phyloP scores from a whole-genome alignment of 2,329 filamentous ascomycete genomes.

The Colletotrichum eremochloae region DNA sequence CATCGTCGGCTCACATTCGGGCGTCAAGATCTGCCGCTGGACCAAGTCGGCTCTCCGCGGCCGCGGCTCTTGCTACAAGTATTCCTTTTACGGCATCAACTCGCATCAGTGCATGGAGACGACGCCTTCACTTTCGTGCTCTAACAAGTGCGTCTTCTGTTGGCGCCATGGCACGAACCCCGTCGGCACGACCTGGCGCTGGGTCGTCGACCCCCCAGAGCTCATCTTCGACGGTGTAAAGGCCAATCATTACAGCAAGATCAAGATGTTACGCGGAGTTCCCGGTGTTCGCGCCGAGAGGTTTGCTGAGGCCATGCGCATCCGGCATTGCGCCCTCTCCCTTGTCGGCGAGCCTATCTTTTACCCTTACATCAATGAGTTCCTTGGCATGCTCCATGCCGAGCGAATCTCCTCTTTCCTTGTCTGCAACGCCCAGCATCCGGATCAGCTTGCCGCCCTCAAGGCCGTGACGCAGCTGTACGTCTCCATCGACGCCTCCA shows the following conservation, averaged over 20 bases:
- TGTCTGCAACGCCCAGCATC: constrained; percentile 97
- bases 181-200: constrained; percentile 96
- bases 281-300: constrained; percentile 92
- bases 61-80: constrained; percentile 97
- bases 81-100: constrained; percentile 95
- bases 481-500: constrained; percentile 94
- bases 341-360: constrained; percentile 99
- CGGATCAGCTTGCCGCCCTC: constrained; percentile 86
- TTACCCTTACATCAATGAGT: constrained; percentile 97
- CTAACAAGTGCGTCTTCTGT: constrained; percentile 99
- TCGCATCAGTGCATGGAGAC: constrained; percentile 99
- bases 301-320: constrained; percentile 92
- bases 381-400: constrained; percentile 83
- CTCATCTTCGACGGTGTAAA: constrained; percentile 93
- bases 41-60: constrained; percentile 96
- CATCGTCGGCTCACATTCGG: constrained; percentile 94
- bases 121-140: constrained; percentile 93
- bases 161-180: constrained; percentile 99
- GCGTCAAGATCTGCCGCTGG: constrained; percentile 98
- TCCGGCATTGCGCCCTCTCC: constrained; percentile 91
- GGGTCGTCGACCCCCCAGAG: constrained; percentile 92
- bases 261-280: constrained; percentile 95
- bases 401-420: constrained; percentile 94
- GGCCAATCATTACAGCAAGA: constrained; percentile 94
- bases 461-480: constrained; percentile 94